These are phyloP conservation scores for Chytriomyces confervae DNA, from an alignment of 192 early-diverging fungal genomes.

Conservation along the genomic window DNA sequence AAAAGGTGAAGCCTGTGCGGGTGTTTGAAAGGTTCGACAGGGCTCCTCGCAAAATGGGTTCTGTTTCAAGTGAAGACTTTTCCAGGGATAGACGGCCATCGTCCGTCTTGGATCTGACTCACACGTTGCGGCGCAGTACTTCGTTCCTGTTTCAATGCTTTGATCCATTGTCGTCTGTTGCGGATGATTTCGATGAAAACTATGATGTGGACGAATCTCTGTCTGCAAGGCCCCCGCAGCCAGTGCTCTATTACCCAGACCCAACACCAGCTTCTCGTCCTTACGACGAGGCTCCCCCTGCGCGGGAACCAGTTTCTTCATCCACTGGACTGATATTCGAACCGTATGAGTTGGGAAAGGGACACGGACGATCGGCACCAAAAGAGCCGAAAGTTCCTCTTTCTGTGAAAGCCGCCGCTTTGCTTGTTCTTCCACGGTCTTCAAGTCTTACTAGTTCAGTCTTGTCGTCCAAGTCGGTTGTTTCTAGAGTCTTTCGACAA, in stretches of 20 bases:
- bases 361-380: background rate
- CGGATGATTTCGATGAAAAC: background rate
- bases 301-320: background rate
- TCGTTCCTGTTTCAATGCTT: slow-evolving; percentile 11
- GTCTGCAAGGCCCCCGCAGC: background rate
- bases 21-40: too few relatives aligned
- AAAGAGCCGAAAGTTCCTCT: background rate
- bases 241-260: slow-evolving; percentile 10
- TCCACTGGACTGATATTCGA: background rate
- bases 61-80: background rate
- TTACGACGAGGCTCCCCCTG: background rate
- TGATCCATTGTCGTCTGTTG: background rate
- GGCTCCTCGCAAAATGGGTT: background rate
- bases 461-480: background rate
- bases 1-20: too few relatives aligned
- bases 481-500: background rate
- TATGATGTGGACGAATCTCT: background rate
- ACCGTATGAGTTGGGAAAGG: background rate
- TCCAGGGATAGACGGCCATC: too few relatives aligned
- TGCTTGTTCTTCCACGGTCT: slow-evolving; percentile 28
- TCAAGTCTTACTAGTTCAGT: slow-evolving; percentile 16
- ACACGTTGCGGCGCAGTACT: background rate
- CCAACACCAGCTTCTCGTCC: background rate
- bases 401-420: background rate
- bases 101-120: too few relatives aligned